Evolutionary conservation across 306 rosid species (phyloP).

Genomic region (Erythrophleum fordii): DNA sequence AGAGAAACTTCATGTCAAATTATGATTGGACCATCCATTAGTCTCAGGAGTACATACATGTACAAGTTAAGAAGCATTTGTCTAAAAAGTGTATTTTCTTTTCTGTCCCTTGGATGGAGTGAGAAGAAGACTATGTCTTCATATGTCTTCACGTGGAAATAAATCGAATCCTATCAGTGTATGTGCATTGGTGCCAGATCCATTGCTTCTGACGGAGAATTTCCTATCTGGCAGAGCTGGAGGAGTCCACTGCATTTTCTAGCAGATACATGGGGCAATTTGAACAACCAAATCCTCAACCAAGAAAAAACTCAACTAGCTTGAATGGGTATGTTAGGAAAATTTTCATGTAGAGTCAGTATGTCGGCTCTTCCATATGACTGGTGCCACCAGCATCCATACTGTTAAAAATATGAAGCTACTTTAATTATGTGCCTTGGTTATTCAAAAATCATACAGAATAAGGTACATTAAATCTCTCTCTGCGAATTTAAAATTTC

Average conservation of each 20-base stretch:
- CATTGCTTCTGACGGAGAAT: constrained; percentile 32
- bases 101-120: constrained; percentile 24
- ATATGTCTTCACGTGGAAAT: constrained; percentile 23
- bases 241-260: constrained; percentile 37
- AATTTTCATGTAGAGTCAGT: constrained; percentile 44
- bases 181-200: constrained; percentile 27
- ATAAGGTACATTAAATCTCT: constrained; percentile 3
- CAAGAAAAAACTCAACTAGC: constrained; percentile 21
- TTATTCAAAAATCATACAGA: constrained; percentile 6
- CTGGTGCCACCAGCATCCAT: constrained; percentile 88
- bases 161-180: constrained; percentile 33
- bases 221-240: constrained; percentile 36
- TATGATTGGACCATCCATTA: constrained; percentile 23
- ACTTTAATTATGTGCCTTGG: constrained; percentile 7
- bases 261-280: constrained; percentile 29
- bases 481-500: constrained; percentile 1
- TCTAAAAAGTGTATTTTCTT: constrained; percentile 17
- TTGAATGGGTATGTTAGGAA: constrained; percentile 18
- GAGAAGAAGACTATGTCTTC: constrained; percentile 26
- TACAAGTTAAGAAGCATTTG: constrained; percentile 35
- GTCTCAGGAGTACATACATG: constrained; percentile 32
- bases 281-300: constrained; percentile 32
- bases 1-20: constrained; percentile 8
- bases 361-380: constrained; percentile 72
- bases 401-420: constrained; percentile 54